phyloP scores from a whole-genome alignment of 2,329 filamentous ascomycete genomes.

The Microthyrium microscopicum region DNA sequence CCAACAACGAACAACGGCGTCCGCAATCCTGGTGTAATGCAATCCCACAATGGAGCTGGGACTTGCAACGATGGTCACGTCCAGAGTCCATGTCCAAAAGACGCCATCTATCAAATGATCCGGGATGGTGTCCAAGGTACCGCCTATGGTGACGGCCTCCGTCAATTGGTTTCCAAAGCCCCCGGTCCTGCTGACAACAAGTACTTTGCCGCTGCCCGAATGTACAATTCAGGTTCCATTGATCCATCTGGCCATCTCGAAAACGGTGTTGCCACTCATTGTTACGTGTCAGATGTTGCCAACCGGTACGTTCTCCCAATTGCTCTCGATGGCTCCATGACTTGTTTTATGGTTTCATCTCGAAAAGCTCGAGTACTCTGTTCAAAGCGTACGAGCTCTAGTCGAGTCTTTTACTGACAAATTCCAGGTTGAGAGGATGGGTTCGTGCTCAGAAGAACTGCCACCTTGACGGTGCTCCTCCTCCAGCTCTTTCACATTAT shows the following conservation, averaged over 20 bases:
- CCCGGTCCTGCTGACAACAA: conserved; percentile 18
- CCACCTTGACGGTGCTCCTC: conserved; percentile 1
- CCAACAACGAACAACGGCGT: conserved; percentile 25
- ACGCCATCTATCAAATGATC: conserved; percentile 25
- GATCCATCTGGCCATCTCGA: conserved; percentile 20
- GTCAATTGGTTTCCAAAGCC: conserved; percentile 19
- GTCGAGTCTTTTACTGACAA: too few relatives aligned
- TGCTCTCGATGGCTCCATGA: conserved; percentile 25
- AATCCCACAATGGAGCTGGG: conserved; percentile 24
- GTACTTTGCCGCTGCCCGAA: conserved; percentile 31
- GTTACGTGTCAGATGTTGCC: conserved; percentile 35
- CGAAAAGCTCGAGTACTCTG: too few relatives aligned
- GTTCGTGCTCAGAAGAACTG: conserved; percentile 7
- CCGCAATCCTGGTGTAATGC: conserved; percentile 31
- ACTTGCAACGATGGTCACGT: conserved; percentile 21
- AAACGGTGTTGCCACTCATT: conserved; percentile 29
- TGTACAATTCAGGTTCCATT: conserved; percentile 34
- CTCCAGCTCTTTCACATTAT: background rate
- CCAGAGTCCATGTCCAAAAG: conserved; percentile 22
- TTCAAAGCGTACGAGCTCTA: too few relatives aligned
- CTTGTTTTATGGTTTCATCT: too few relatives aligned
- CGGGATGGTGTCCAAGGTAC: conserved; percentile 28
- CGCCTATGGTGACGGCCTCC: conserved; percentile 25
- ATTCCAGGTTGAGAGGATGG: conserved; percentile 8
- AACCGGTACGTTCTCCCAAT: too few relatives aligned